Evolutionary conservation across 495 filamentous ascomycete species (phyloP), one percentile per base, ranked within the genome.

Genomic region (Daldinia decipiens): DNA sequence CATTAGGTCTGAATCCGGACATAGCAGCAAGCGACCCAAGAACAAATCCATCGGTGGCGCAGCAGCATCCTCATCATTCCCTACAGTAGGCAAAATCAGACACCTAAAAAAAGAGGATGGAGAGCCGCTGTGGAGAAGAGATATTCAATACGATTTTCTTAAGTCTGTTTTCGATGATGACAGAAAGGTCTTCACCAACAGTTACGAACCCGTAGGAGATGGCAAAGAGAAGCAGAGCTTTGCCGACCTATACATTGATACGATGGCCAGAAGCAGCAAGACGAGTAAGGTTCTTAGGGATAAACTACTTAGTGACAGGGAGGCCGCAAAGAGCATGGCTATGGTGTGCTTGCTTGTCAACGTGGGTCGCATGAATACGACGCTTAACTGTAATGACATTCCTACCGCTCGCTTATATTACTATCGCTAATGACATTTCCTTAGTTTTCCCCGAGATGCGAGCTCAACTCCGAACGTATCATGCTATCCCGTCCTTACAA

Each of bases 381-480:
- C 95, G 0, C 83, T 99, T 24, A 99, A 99, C 79, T 99, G 95
- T 98, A 84, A 71, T 39, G 19, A 1, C 87, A 77, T 62, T 50
- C 65, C 67, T 57, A 39, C 27, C 5, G 31, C 50, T 56, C 40
- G 57, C 2, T 7, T 12, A 26, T 50, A 21, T 53, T 13, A 26
- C 51, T 60, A 68, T 59, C 61, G 45, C 79, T 87, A 67, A 84
- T 68, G 51, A 11, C 32, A 19, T 32, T 67, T 7, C 52, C 40
- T 15, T 76, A 98, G 95, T 99, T 83, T 99, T 99, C 80, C 95
- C 96, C 29, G 95, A 99, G 80, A 99, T 99, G 95, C 93, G 97
- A 79, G 95, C 95, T 50, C 95, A 98, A 72, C 86, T 99, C 36
- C 92, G 95, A 77, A 99, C 95, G 59, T 99, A 98, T 82, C 95